Evolutionary conservation across 1,284 basidiomycete genomes (phyloP).

Genomic region (Spongispora temasekensis): DNA sequence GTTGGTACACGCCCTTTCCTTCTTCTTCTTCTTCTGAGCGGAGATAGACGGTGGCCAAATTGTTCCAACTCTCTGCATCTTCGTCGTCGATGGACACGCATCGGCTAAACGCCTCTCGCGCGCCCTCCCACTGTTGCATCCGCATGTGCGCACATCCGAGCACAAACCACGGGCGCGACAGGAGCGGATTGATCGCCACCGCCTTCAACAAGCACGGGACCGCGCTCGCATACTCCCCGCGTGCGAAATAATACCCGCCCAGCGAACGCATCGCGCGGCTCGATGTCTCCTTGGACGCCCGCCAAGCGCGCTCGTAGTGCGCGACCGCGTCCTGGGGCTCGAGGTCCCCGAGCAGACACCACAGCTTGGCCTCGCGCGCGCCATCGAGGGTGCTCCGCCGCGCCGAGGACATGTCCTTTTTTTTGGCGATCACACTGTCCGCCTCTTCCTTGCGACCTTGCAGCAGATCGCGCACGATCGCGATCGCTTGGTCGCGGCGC

Average conservation of each 20-base stretch:
- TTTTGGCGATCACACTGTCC: constrained; percentile 68
- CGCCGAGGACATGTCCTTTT: constrained; percentile 48
- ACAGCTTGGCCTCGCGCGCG: constrained; percentile 86
- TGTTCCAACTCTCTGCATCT: constrained; percentile 98
- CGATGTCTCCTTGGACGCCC: constrained; percentile 75
- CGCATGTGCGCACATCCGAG: constrained; percentile 89
- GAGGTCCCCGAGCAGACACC: constrained; percentile 95
- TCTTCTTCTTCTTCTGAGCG: constrained; percentile 59
- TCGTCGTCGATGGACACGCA: constrained; percentile 94
- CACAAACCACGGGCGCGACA: constrained; percentile 92
- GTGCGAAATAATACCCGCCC: constrained; percentile 81
- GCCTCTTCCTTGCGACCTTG: constrained; percentile 82
- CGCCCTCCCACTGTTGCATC: constrained; percentile 81
- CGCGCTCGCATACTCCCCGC: constrained; percentile 63
- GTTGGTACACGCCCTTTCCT: constrained; percentile 8
- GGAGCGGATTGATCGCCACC: constrained; percentile 87
- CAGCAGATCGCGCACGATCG: constrained; percentile 81
- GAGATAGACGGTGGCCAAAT: constrained; percentile 94
- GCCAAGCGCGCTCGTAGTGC: constrained; percentile 88
- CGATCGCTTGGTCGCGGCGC: constrained; percentile 71
- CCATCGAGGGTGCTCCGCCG: constrained; percentile 57
- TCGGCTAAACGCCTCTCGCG: constrained; percentile 80
- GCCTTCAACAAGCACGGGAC: constrained; percentile 73
- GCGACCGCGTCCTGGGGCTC: constrained; percentile 66
- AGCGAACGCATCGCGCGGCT: constrained; percentile 90